phyloP scores from a whole-genome alignment of 805 yeast genomes.

The Tetrapisispora nanseiensis region DNA sequence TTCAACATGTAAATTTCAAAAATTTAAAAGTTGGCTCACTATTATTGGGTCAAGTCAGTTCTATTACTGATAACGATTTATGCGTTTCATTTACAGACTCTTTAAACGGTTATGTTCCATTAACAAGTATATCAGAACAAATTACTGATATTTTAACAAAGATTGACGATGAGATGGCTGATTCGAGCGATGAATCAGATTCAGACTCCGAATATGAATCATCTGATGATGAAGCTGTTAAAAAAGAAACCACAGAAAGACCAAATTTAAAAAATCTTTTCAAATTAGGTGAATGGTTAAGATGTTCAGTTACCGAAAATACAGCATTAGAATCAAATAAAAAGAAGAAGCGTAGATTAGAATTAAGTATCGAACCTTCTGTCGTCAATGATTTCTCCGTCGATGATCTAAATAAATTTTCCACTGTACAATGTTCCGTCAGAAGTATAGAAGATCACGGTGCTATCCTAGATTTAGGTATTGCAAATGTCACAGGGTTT shows the following conservation, averaged over 20 bases:
- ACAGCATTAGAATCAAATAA: constrained; percentile 32
- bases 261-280: constrained; percentile 52
- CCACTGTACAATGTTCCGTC: constrained; percentile 64
- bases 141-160: constrained; percentile 49
- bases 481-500: constrained; percentile 52
- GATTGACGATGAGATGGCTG: constrained; percentile 38
- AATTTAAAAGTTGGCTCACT: constrained; percentile 59
- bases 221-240: constrained; percentile 22
- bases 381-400: constrained; percentile 54
- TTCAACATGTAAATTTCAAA: constrained; percentile 53
- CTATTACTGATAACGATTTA: constrained; percentile 53
- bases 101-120: constrained; percentile 67
- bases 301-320: constrained; percentile 63
- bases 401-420: constrained; percentile 57
- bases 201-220: constrained; percentile 27
- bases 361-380: constrained; percentile 65
- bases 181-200: constrained; percentile 29
- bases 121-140: constrained; percentile 59
- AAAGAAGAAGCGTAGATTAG: constrained; percentile 52
- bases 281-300: constrained; percentile 72
- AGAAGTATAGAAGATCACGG: constrained; percentile 90
- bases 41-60: constrained; percentile 66
- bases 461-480: constrained; percentile 62
- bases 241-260: constrained; percentile 31
- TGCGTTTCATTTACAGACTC: constrained; percentile 71